Conservation (phyloP, 1,139 yeast genomes). For the Kodamaea sp. region DNA sequence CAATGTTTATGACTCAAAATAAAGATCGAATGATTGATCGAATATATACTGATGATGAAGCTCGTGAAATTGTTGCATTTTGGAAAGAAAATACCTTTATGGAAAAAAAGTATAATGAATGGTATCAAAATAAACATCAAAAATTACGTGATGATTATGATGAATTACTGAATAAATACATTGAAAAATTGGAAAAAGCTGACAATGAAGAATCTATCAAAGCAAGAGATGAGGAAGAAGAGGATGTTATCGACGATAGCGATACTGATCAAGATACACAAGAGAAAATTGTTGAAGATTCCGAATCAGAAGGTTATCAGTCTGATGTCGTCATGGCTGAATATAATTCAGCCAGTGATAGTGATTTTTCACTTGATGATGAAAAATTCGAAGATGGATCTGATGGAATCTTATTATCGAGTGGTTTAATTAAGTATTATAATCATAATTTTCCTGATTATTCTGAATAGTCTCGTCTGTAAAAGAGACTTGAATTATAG, state of each 20-base stretch:
- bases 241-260: background rate
- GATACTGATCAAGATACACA: background rate
- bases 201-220: background rate
- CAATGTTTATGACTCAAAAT: constrained; percentile 10
- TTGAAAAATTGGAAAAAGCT: background rate
- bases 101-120: constrained; percentile 2
- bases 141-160: constrained; percentile 1
- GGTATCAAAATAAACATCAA: background rate
- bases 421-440: constrained; percentile 9
- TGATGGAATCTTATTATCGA: constrained; percentile 5
- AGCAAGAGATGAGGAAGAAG: background rate
- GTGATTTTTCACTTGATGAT: background rate
- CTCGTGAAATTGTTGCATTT: constrained; percentile 11
- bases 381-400: background rate
- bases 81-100: constrained; percentile 12
- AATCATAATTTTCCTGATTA: constrained; percentile 12
- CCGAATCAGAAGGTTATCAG: too few relatives aligned
- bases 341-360: background rate
- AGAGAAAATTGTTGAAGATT: too few relatives aligned
- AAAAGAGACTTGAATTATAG: too few relatives aligned
- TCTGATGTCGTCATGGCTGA: too few relatives aligned
- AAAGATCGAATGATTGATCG: constrained; percentile 4
- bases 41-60: constrained; percentile 12
- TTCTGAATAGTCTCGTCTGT: background rate
- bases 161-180: background rate